Evolutionary conservation across 495 filamentous ascomycete species (phyloP).

Genomic region (Penicillium dipodomyicola): DNA sequence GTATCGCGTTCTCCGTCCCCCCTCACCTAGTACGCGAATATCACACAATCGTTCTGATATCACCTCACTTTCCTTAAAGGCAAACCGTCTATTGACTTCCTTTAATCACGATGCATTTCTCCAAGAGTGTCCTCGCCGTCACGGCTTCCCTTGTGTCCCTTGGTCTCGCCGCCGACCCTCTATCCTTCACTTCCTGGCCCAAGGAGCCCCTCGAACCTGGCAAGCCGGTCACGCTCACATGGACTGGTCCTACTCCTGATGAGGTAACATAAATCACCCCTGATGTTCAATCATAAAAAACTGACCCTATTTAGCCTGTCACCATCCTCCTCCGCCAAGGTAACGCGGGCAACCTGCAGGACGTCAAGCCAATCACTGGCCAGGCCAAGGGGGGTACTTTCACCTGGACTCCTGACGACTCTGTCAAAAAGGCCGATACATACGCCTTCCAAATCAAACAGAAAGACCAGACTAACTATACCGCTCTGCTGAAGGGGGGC

Average conservation of each 20-base stretch:
- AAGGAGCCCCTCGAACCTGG: conserved; percentile 36
- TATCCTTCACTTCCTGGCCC: conserved; percentile 48
- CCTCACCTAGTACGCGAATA: neutral
- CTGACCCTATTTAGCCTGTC: conserved; percentile 29
- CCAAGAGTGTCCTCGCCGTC: conserved; percentile 32
- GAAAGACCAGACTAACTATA: conserved; percentile 43
- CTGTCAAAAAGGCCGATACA: conserved; percentile 36
- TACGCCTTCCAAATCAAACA: conserved; percentile 51
- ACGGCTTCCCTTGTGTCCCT: conserved; percentile 30
- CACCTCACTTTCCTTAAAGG: conserved; percentile 21
- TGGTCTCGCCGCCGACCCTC: conserved; percentile 30
- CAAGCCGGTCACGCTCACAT: conserved; percentile 40
- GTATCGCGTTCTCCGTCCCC: conserved; percentile 11
- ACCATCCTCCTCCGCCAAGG: conserved; percentile 49
- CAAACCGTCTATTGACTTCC: conserved; percentile 7
- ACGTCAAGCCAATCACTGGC: conserved; percentile 40
- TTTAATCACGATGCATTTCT: conserved; percentile 24
- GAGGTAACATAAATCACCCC: conserved; percentile 8
- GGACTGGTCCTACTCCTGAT: conserved; percentile 36
- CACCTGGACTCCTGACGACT: conserved; percentile 41
- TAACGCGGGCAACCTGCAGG: conserved; percentile 34
- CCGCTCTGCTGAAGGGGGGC: conserved; percentile 35
- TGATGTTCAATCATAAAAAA: neutral
- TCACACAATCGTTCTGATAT: conserved; percentile 1
- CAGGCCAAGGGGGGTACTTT: conserved; percentile 37